Evolutionary conservation across 352 stramenopile species (phyloP).

Genomic region (Globisporangium spiculum): DNA sequence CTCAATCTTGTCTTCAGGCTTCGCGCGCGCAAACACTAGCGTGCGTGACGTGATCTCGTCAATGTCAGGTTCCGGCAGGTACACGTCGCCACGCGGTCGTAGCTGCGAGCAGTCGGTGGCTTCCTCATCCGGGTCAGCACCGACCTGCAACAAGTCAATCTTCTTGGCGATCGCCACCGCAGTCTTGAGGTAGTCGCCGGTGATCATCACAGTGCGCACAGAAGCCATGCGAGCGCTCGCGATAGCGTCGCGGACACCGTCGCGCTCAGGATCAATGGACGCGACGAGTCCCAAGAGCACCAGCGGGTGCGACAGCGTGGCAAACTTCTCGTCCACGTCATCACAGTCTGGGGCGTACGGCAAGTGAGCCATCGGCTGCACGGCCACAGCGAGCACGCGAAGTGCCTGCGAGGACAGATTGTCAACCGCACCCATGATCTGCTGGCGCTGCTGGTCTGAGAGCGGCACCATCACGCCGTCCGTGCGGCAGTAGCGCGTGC

Average conservation of each 20-base stretch:
- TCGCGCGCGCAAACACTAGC: constrained; percentile 94
- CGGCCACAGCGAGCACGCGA: constrained; percentile 89
- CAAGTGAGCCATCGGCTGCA: constrained; percentile 56
- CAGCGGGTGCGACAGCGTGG: constrained; percentile 60
- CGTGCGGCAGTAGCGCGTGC: constrained; percentile 48
- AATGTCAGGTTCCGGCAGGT: constrained; percentile 71
- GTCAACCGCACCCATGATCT: constrained; percentile 61
- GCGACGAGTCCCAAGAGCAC: constrained; percentile 93
- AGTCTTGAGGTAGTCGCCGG: constrained; percentile 94
- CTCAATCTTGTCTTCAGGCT: constrained; percentile 95
- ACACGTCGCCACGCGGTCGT: constrained; percentile 45
- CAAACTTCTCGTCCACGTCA: constrained; percentile 72
- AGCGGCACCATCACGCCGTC: constrained; percentile 48
- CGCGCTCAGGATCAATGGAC: constrained; percentile 82
- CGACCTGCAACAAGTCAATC: constrained; percentile 89
- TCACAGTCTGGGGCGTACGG: constrained; percentile 43
- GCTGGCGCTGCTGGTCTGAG: constrained; percentile 35
- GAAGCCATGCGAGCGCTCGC: constrained; percentile 37
- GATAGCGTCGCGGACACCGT: constrained; percentile 63
- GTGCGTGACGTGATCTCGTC: constrained; percentile 82
- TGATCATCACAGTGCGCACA: constrained; percentile 91
- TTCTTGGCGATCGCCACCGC: constrained; percentile 92
- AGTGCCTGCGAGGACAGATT: constrained; percentile 71
- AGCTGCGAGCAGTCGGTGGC: constrained; percentile 76
- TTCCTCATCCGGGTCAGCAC: constrained; percentile 49